These are phyloP conservation scores for Penicillium fimorum DNA, from an alignment of 495 filamentous ascomycete species.

Conservation along the genomic window DNA sequence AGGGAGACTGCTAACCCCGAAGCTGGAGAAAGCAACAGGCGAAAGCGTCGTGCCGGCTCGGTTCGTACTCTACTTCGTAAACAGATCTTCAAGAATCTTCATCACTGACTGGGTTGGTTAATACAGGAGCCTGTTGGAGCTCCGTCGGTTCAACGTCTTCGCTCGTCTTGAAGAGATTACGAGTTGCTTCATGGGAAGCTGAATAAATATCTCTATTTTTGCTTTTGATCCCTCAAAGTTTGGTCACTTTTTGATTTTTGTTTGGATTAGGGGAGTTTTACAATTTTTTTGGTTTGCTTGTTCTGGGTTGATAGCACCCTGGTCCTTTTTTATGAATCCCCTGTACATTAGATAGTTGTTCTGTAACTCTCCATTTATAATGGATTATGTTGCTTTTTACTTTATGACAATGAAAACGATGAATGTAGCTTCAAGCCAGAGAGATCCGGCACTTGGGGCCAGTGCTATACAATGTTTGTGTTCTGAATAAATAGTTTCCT, in stretches of 20 bases:
- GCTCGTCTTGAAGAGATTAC: neutral
- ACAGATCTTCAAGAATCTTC: neutral
- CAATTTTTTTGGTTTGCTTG: neutral
- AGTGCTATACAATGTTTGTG: too few species aligned
- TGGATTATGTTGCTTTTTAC: neutral
- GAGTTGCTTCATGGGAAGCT: neutral
- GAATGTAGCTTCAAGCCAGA: neutral
- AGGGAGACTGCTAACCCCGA: neutral
- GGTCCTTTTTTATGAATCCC: neutral
- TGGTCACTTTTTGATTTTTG: neutral
- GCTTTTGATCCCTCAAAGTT: neutral
- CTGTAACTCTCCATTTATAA: neutral
- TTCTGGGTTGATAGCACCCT: neutral
- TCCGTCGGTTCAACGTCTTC: neutral
- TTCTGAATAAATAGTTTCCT: too few species aligned
- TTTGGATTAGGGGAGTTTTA: neutral
- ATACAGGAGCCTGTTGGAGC: conserved; percentile 1
- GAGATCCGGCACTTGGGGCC: neutral
- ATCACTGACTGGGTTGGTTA: neutral
- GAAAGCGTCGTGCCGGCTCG: conserved; percentile 9
- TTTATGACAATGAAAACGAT: neutral
- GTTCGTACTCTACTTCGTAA: neutral
- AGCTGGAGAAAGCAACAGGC: neutral
- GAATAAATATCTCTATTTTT: neutral
- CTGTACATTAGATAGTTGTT: neutral